Base-by-base conservation (phyloP, 345 rosid species). In the Aegle marmelos region DNA sequence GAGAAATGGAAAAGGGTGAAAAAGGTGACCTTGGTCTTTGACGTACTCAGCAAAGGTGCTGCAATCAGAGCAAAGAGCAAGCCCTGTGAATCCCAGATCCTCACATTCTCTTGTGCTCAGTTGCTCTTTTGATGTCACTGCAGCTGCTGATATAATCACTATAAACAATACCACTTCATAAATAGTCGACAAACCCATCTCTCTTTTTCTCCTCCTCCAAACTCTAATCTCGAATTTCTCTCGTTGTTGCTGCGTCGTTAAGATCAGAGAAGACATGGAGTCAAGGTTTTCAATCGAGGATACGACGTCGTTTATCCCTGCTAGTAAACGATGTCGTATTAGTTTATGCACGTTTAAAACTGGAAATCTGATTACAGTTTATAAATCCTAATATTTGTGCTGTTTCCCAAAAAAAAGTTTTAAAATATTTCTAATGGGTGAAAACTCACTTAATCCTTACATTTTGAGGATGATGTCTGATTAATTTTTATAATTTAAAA, bases 1-100 rank as follows among this genome's bases (percentile, higher is more conserved):
- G 31, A 76, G 21, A 76, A 31, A 28, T 39, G 45, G 71, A 70
- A 25, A 24, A 53, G 41, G 75, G 63, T 37, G 24, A 69, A 69
- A 80, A 58, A n/a, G 61, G 53, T 25, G 27, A 92, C 99, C 99
- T 90, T 89, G 87, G 73, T 94, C 88, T 87, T 94, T 96, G 79
- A 96, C 95, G 80, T 92, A 96, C 84, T 96, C 98, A 33, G 94
- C 83, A 39, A 93, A 86, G 33, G 98, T 84, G 79, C 84, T 87
- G 81, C 99, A 95, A 85, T 96, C 98, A 75, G 98, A 96, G 83
- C 99, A 96, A 70, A 96, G 94, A 73, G 99, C 99, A 70, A 92
- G 92, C 36, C 98, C 99, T 0, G 97, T 88, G 67, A 96, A 94
- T n/a, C 97, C 98, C 62, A 96, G 94, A 89, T 88, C 82, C 85